Base-by-base conservation (phyloP, 2,329 filamentous ascomycete genomes). In the Paecilomyces dactylethromorphus region DNA sequence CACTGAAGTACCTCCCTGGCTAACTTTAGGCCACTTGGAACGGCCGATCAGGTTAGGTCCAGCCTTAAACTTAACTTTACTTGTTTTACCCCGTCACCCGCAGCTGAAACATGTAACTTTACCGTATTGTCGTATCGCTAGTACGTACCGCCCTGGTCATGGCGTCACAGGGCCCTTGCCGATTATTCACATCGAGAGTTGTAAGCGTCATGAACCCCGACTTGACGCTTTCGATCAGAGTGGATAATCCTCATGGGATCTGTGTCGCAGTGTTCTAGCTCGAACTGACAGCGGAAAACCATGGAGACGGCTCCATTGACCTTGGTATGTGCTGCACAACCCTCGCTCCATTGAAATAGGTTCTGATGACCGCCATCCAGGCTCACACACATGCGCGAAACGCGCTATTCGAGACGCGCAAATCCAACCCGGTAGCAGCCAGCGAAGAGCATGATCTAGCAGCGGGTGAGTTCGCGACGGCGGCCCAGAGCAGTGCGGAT, bases 341-440 rank as follows among this genome's bases (percentile, higher is more conserved):
- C 12, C 5, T 21, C 13, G 35, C 26, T 39, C 32, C 6, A 3
- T n/a, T 15, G 24, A 3, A 33, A 55, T 15, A 24, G 32, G 54
- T 22, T 24, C 39, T 55, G 56, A 62, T 56, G 62, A 64, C 64
- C 51, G 57, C 58, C 12, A 56, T 49, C 50, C 66, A 93, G 85
- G 93, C 92, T 62, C 91, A 96, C 76, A 88, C 93, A 66, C 92
- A 97, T 77, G 92, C 91, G 55, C 87, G 87, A 68, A 92, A 90
- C 68, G 92, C 93, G 51, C 87, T 90, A 24, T 82, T 87, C 24
- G 91, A 92, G 58, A 86, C 84, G 33, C 81, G 82, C 63, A 83
- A 83, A 64, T 79, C 82, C 24, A 81, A 94, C 71, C 90, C 90
- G 58, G 88, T 88, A 6, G 87, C 90, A 54, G 93, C 93, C 62